These are phyloP conservation scores for Sugiyamaella lignohabitans DNA, from an alignment of 805 yeast species.

Conservation along the genomic window DNA sequence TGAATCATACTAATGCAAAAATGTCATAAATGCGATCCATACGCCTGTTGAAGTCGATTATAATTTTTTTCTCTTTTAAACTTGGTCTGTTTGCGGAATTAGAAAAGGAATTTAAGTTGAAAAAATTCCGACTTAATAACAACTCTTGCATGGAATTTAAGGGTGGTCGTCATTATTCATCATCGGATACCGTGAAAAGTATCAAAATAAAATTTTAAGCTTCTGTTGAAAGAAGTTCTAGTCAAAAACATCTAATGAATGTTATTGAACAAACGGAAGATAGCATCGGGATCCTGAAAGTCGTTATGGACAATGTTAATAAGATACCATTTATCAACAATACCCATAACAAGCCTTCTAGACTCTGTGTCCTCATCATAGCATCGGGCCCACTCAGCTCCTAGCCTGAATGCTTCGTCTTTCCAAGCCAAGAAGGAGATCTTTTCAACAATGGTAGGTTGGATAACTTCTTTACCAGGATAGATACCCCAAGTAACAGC, in stretches of 20 bases:
- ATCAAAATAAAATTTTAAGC: too few species aligned
- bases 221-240: not conserved
- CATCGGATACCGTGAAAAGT: too few species aligned
- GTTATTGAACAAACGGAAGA: slow-evolving; percentile 21
- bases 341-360: slow-evolving; percentile 37
- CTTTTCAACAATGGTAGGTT: slow-evolving; percentile 93
- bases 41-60: not conserved
- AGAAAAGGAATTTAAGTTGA: not conserved
- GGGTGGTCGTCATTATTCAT: not conserved
- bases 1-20: not conserved
- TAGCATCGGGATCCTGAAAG: slow-evolving; percentile 35
- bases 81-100: not conserved
- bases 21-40: not conserved
- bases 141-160: not conserved
- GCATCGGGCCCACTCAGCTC: slow-evolving; percentile 63
- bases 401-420: slow-evolving; percentile 82
- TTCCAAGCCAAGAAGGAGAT: slow-evolving; percentile 94
- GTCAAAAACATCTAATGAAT: not conserved
- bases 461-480: slow-evolving; percentile 91
- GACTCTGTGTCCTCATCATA: slow-evolving; percentile 30
- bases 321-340: slow-evolving; percentile 59
- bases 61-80: not conserved
- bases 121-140: not conserved
- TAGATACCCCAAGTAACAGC: slow-evolving; percentile 99
- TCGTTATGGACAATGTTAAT: slow-evolving; percentile 91